A percentile compares a stretch with the other conserved stretches of the same genome.
These are phyloP conservation scores for Zasmidium cellare DNA, from an alignment of 2,329 filamentous ascomycete genomes.

Conservation along the genomic window DNA sequence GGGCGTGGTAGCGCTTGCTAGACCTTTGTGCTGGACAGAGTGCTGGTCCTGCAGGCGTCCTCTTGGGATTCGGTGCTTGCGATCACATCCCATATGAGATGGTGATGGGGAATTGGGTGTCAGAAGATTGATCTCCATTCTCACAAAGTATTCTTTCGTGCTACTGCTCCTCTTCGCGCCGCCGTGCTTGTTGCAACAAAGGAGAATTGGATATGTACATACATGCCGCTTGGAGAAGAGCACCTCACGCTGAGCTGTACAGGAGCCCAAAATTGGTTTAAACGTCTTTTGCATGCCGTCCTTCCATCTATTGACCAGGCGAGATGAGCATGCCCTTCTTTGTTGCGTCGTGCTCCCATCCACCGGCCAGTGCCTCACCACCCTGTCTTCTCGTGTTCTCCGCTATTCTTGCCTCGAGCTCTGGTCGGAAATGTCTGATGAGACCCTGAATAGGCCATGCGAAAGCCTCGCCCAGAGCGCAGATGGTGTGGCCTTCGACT, in stretches of 20 bases:
- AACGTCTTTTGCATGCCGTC: neutral
- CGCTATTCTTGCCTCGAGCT: slow-evolving; percentile 88
- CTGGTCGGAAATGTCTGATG: slow-evolving; percentile 95
- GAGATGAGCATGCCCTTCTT: slow-evolving; percentile 81
- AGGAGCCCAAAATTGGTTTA: neutral
- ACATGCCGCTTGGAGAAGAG: neutral
- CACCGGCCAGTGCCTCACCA: slow-evolving; percentile 76
- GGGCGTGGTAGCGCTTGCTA: too few species aligned
- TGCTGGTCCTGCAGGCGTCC: too few species aligned
- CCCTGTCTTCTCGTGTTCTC: slow-evolving; percentile 73
- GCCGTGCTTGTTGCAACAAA: neutral
- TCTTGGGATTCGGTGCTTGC: too few species aligned
- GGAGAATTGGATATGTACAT: neutral
- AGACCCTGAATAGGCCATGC: slow-evolving; percentile 98
- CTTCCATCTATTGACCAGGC: slow-evolving; percentile 74
- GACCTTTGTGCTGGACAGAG: too few species aligned
- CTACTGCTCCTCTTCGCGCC: neutral
- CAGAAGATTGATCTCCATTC: too few species aligned
- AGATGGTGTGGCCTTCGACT: slow-evolving; percentile 98
- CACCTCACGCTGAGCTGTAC: neutral
- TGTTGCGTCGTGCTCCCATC: slow-evolving; percentile 75
- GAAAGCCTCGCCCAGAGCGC: slow-evolving; percentile 95
- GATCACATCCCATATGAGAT: too few species aligned
- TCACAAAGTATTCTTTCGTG: too few species aligned
- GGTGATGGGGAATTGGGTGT: too few species aligned